A percentile compares a stretch with the other conserved stretches of the same genome.
These are phyloP conservation scores for Diplodia intermedia DNA, from an alignment of 2,329 filamentous ascomycete genomes.

Conservation along the genomic window DNA sequence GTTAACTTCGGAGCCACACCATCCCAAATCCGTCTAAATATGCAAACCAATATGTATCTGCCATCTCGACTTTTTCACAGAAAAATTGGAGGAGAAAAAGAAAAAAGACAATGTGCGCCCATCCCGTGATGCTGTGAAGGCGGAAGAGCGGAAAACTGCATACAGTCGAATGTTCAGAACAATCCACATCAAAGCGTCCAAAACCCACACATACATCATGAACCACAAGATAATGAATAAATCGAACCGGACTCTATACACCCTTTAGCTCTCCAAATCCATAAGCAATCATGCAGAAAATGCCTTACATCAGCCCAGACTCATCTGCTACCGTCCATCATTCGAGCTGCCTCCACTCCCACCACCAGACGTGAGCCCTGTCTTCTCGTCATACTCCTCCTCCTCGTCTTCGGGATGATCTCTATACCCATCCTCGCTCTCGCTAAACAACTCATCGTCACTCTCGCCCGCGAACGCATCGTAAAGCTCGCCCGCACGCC, in stretches of 20 bases:
- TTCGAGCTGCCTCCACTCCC: conserved; percentile 19
- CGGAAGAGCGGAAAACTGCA: background rate
- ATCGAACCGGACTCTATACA: background rate
- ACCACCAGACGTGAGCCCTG: conserved; percentile 31
- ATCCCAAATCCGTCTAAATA: background rate
- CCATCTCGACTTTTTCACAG: background rate
- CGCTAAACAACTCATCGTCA: conserved; percentile 70
- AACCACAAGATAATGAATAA: background rate
- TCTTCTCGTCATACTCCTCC: conserved; percentile 38
- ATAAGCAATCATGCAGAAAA: background rate
- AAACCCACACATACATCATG: background rate
- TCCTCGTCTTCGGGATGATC: conserved; percentile 34
- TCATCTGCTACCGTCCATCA: conserved; percentile 3
- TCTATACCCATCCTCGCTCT: conserved; percentile 44
- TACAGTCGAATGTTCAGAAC: background rate
- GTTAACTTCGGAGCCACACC: background rate
- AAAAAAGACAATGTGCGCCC: background rate
- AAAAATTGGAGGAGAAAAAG: background rate
- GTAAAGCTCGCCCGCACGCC: conserved; percentile 87
- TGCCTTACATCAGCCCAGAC: background rate
- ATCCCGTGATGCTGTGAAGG: background rate
- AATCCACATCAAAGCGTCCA: background rate
- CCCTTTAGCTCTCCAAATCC: background rate
- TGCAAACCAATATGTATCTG: background rate
- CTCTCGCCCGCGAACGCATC: conserved; percentile 96